A percentile compares a stretch with the other conserved stretches of the same genome.
These are phyloP conservation scores for Sisymbrium altissimum DNA, from an alignment of 345 rosid genomes.

Conservation along the genomic window DNA sequence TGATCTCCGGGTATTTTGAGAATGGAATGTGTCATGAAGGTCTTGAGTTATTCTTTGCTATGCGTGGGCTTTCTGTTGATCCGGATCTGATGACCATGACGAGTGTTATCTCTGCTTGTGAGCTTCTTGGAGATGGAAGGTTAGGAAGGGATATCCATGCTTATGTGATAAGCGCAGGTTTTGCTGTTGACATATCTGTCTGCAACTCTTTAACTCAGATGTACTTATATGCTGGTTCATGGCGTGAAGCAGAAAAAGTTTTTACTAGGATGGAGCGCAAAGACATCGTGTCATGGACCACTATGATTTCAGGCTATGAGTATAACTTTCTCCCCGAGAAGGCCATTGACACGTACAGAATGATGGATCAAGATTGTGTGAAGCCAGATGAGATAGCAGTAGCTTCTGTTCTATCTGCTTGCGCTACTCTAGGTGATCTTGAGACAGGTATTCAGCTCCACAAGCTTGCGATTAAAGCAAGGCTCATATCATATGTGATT, in stretches of 20 bases:
- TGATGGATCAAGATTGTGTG: conserved; percentile 54
- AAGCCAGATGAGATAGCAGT: conserved; percentile 67
- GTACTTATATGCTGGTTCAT: conserved; percentile 51
- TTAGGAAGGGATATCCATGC: conserved; percentile 69
- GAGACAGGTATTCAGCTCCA: conserved; percentile 60
- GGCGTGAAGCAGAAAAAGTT: conserved; percentile 55
- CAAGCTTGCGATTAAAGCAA: conserved; percentile 51
- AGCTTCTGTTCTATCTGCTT: conserved; percentile 65
- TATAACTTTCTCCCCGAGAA: conserved; percentile 46
- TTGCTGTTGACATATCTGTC: conserved; percentile 48
- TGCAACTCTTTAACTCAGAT: conserved; percentile 69
- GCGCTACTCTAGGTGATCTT: conserved; percentile 56
- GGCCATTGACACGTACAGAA: conserved; percentile 52
- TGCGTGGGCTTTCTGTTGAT: conserved; percentile 62
- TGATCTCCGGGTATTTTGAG: conserved; percentile 83
- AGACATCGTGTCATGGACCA: conserved; percentile 83
- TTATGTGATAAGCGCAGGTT: conserved; percentile 50
- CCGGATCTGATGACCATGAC: conserved; percentile 92
- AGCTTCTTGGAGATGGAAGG: conserved; percentile 54
- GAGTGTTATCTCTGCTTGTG: conserved; percentile 67
- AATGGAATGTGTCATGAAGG: conserved; percentile 66
- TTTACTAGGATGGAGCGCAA: conserved; percentile 55
- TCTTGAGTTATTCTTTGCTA: conserved; percentile 53
- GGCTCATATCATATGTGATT: conserved; percentile 50
- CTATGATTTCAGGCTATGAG: conserved; percentile 81